Conservation (phyloP, 352 stramenopile species). For the Phytophthora nicotianae region DNA sequence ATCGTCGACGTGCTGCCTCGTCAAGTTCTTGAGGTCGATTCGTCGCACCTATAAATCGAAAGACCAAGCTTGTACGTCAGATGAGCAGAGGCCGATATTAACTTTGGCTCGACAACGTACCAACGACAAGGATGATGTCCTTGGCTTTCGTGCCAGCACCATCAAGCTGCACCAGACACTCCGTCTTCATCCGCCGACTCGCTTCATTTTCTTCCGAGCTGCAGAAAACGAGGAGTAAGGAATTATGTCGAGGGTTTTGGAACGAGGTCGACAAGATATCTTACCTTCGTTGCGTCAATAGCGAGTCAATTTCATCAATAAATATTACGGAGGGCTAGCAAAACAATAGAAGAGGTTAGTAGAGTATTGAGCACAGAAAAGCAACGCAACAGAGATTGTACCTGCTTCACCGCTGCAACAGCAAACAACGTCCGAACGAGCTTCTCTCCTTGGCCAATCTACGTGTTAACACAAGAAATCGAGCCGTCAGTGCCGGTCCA, state of each 20-base stretch:
- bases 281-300: constrained; percentile 95
- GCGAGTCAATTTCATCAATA: constrained; percentile 99
- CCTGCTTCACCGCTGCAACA: constrained; percentile 92
- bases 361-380: background rate
- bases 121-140: constrained; percentile 91
- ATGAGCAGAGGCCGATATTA: background rate
- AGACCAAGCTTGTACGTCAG: background rate
- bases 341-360: constrained; percentile 6
- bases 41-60: constrained; percentile 83
- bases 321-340: constrained; percentile 97
- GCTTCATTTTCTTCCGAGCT: constrained; percentile 97
- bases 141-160: constrained; percentile 91
- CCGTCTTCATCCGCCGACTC: constrained; percentile 97
- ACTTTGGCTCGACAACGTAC: constrained; percentile 32
- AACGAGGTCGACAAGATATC: background rate
- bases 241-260: background rate
- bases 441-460: constrained; percentile 99
- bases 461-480: background rate
- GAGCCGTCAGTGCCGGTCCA: background rate
- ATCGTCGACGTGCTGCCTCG: constrained; percentile 95
- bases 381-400: constrained; percentile 19
- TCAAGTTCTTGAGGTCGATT: constrained; percentile 98
- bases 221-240: constrained; percentile 9
- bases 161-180: constrained; percentile 98
- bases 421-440: constrained; percentile 97